Percentiles rank a stretch among this genome's conserved stretches.
Evolutionary conservation across 1,139 yeast genomes (phyloP).

Genomic region (Petasospora fabianii): DNA sequence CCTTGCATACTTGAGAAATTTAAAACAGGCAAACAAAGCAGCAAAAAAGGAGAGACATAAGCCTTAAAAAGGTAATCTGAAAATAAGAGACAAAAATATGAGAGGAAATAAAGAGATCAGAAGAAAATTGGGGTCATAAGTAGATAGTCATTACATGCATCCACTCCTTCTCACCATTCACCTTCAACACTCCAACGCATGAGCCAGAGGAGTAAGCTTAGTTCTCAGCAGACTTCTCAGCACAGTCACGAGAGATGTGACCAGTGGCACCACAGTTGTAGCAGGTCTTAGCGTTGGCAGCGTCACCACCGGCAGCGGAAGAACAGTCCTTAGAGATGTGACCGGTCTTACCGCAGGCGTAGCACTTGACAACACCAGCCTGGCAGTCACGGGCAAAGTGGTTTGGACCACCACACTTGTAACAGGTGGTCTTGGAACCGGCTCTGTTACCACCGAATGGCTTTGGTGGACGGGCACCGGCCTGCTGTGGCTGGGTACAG

Average conservation of each 20-base stretch:
- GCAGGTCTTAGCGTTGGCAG: constrained; percentile 53
- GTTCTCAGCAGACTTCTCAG: constrained; percentile 41
- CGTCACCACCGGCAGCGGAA: constrained; percentile 38
- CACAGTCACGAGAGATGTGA: constrained; percentile 85
- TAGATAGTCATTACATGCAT: constrained; percentile 1
- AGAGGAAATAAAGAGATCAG: constrained; percentile 1
- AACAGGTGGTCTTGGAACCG: constrained; percentile 58
- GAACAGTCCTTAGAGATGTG: constrained; percentile 85
- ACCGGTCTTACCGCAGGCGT: constrained; percentile 88
- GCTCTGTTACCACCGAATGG: constrained; percentile 25
- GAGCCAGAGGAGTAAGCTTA: neutral
- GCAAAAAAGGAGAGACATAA: neutral
- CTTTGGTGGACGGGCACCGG: constrained; percentile 21
- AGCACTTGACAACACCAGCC: constrained; percentile 75
- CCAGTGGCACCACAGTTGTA: constrained; percentile 90
- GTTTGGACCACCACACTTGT: constrained; percentile 92
- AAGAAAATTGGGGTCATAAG: constrained; percentile 5
- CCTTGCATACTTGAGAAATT: neutral
- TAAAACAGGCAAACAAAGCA: constrained; percentile 1
- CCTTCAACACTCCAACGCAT: neutral
- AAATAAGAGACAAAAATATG: neutral
- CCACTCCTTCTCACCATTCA: constrained; percentile 2
- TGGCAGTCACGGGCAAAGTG: constrained; percentile 91
- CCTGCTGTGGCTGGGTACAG: constrained; percentile 48
- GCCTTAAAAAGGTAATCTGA: neutral